Conservation (phyloP, 1,284 basidiomycete species). For the Vanrija sp. region DNA sequence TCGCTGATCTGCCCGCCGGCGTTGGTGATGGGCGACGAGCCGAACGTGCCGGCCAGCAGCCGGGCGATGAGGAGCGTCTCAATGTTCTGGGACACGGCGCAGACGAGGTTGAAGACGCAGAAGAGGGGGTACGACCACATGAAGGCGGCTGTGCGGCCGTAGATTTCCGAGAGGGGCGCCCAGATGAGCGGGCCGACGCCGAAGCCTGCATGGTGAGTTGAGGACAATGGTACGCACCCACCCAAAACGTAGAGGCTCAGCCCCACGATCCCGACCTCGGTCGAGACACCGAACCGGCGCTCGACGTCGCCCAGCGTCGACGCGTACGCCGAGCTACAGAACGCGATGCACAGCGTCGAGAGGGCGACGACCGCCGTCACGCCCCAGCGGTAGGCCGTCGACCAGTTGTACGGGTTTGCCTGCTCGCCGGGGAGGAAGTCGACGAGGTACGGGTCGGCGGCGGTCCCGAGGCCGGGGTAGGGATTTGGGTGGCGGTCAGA, state of each 20-base stretch:
- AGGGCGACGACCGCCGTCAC: constrained; percentile 43
- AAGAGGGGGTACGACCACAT: constrained; percentile 58
- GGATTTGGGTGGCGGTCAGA: constrained; percentile 4
- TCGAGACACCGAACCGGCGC: constrained; percentile 52
- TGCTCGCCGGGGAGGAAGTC: constrained; percentile 56
- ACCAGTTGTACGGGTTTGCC: constrained; percentile 65
- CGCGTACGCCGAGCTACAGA: constrained; percentile 57
- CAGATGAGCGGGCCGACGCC: constrained; percentile 58
- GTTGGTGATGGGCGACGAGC: constrained; percentile 49
- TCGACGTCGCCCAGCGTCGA: constrained; percentile 56
- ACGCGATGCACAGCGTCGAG: constrained; percentile 60
- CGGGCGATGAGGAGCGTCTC: constrained; percentile 56
- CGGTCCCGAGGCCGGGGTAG: constrained; percentile 27
- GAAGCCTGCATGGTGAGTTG: constrained; percentile 30
- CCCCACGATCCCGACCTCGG: constrained; percentile 59
- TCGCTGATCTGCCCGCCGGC: constrained; percentile 51
- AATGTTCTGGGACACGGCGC: constrained; percentile 59
- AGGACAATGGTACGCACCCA: too few species aligned
- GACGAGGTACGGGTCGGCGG: constrained; percentile 30
- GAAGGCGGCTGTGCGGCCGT: constrained; percentile 54
- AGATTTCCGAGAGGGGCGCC: constrained; percentile 63
- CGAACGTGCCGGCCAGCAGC: constrained; percentile 47
- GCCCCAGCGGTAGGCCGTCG: constrained; percentile 50
- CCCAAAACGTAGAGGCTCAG: constrained; percentile 44
- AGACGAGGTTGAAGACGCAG: constrained; percentile 61